Evolutionary conservation across 2,329 filamentous ascomycete species (phyloP).

Genomic region (Colletotrichum brevisporum): DNA sequence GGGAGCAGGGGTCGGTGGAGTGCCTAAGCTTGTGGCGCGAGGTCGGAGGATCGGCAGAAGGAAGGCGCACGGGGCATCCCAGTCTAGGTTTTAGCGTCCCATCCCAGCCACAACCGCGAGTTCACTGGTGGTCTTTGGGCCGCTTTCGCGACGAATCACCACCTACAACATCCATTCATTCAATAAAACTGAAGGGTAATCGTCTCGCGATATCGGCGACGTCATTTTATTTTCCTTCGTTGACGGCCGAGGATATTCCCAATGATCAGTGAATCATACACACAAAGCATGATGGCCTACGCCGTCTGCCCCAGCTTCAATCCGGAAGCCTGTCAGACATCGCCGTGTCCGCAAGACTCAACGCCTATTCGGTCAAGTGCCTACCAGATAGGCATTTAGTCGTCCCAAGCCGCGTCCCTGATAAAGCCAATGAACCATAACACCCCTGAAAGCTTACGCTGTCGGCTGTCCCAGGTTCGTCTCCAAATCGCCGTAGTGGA

Average conservation of each 20-base stretch:
- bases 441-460: slow-evolving; percentile 23
- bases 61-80: slow-evolving; percentile 33
- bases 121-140: not conserved
- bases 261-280: slow-evolving; percentile 39
- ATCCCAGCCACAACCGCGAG: not conserved
- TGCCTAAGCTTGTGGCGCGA: slow-evolving; percentile 35
- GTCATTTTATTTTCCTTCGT: slow-evolving; percentile 38
- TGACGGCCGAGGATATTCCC: slow-evolving; percentile 29
- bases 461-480: slow-evolving; percentile 50
- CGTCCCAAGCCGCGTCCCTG: slow-evolving; percentile 33
- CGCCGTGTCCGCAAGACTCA: slow-evolving; percentile 36
- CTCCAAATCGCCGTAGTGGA: slow-evolving; percentile 75
- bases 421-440: slow-evolving; percentile 27
- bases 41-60: slow-evolving; percentile 30
- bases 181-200: not conserved
- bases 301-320: slow-evolving; percentile 32
- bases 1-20: slow-evolving; percentile 32
- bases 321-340: slow-evolving; percentile 33
- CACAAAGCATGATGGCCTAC: slow-evolving; percentile 31
- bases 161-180: not conserved
- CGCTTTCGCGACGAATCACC: not conserved
- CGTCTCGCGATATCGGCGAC: slow-evolving; percentile 23
- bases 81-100: not conserved
- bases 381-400: slow-evolving; percentile 29
- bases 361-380: slow-evolving; percentile 35